phyloP scores from a whole-genome alignment of 805 yeast genomes.

The Wickerhamiella allomyrinae region DNA sequence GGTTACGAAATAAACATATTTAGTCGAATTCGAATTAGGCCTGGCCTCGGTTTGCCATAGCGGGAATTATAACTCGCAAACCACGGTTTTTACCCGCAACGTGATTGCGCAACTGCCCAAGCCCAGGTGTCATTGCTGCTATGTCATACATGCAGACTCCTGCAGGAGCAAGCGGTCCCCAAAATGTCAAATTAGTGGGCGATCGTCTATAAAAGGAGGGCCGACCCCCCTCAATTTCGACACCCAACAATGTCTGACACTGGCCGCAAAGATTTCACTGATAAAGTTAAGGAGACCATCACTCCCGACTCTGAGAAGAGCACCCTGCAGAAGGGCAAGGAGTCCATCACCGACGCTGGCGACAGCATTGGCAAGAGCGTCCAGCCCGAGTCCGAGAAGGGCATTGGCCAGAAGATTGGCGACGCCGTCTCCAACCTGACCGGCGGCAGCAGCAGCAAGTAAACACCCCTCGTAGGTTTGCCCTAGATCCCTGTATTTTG shows the following conservation, averaged over 20 bases:
- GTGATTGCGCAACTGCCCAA: too few species aligned
- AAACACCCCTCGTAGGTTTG: not conserved
- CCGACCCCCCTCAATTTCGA: constrained; percentile 27
- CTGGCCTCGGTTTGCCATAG: too few species aligned
- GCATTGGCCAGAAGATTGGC: constrained; percentile 41
- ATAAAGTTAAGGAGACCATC: constrained; percentile 50
- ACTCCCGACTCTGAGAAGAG: constrained; percentile 62
- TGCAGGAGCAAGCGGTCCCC: too few species aligned
- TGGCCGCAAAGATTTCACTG: constrained; percentile 63
- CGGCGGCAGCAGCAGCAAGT: constrained; percentile 1
- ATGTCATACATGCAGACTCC: too few species aligned
- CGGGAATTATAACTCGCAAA: too few species aligned
- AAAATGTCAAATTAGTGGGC: too few species aligned
- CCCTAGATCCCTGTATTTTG: too few species aligned
- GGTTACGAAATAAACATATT: too few species aligned
- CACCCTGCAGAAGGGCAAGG: constrained; percentile 52
- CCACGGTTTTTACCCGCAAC: too few species aligned
- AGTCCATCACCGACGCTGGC: constrained; percentile 44
- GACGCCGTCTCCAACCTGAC: constrained; percentile 7
- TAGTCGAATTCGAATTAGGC: too few species aligned
- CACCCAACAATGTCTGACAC: constrained; percentile 20
- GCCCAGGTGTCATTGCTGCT: too few species aligned
- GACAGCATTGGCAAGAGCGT: constrained; percentile 47
- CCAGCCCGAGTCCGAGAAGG: constrained; percentile 37
- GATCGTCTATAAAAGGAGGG: constrained; percentile 7